A percentile compares a stretch with the other conserved stretches of the same genome.
Evolutionary conservation across 2,329 filamentous ascomycete species (phyloP).

Genomic region (Grosmannia clavigera): DNA sequence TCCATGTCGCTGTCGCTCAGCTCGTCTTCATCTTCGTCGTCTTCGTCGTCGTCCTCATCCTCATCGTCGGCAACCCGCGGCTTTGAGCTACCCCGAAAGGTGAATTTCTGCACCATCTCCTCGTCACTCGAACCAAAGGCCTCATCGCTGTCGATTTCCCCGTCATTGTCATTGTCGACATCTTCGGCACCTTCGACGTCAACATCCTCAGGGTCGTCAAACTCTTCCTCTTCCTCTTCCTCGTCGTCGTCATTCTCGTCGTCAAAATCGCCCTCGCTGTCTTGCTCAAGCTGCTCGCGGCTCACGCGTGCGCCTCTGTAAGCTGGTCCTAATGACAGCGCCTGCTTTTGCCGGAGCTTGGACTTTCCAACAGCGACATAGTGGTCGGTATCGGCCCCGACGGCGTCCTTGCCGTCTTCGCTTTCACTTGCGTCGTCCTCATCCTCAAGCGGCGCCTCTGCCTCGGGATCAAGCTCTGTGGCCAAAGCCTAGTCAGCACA

Average conservation of each 20-base stretch:
- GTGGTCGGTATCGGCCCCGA: slow-evolving; percentile 65
- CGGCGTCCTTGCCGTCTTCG: slow-evolving; percentile 32
- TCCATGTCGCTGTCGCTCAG: slow-evolving; percentile 31
- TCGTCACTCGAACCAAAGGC: slow-evolving; percentile 79
- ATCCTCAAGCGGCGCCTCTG: slow-evolving; percentile 40
- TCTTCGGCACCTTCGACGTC: slow-evolving; percentile 39
- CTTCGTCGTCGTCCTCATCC: slow-evolving; percentile 26
- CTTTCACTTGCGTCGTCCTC: slow-evolving; percentile 43
- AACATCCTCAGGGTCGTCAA: slow-evolving; percentile 42
- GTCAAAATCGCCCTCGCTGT: slow-evolving; percentile 41
- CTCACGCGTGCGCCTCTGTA: slow-evolving; percentile 71
- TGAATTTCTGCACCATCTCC: slow-evolving; percentile 66
- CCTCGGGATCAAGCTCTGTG: slow-evolving; percentile 72
- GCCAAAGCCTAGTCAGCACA: not conserved
- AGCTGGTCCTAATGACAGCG: slow-evolving; percentile 57
- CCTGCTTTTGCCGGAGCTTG: slow-evolving; percentile 64
- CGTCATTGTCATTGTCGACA: slow-evolving; percentile 41
- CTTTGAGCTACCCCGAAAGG: slow-evolving; percentile 46
- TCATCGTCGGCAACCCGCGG: slow-evolving; percentile 25
- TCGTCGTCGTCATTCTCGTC: slow-evolving; percentile 32
- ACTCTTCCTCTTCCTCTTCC: slow-evolving; percentile 22
- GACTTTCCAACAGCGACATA: slow-evolving; percentile 76
- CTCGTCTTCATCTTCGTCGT: slow-evolving; percentile 35
- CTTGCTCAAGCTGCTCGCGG: slow-evolving; percentile 50
- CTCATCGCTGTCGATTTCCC: slow-evolving; percentile 49